A percentile compares a stretch with the other conserved stretches of the same genome.
phyloP scores from a whole-genome alignment of 2,329 filamentous ascomycete species.

The Aspergillus fumigatiaffinis region DNA sequence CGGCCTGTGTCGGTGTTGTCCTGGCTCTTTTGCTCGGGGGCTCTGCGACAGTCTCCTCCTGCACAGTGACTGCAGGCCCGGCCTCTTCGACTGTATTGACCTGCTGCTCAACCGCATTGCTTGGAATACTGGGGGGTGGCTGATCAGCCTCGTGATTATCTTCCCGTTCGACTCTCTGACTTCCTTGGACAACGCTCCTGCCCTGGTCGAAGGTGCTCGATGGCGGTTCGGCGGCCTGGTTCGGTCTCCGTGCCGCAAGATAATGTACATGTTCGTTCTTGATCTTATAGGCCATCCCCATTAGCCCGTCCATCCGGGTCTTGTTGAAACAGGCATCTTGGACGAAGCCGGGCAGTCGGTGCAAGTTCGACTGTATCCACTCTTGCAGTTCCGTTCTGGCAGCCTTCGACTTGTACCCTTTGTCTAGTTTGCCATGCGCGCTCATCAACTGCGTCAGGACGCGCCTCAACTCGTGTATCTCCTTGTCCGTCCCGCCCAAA shows the following conservation, averaged over 20 bases:
- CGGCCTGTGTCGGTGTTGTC: background rate
- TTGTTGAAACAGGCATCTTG: background rate
- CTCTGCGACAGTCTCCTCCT: background rate
- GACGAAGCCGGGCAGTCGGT: background rate
- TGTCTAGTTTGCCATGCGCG: background rate
- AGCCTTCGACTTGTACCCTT: background rate
- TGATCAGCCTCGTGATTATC: background rate
- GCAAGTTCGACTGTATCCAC: background rate
- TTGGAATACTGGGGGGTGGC: background rate
- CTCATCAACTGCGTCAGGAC: background rate
- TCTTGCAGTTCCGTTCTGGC: background rate
- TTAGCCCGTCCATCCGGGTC: conserved; percentile 1
- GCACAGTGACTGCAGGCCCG: background rate
- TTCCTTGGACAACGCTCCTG: background rate
- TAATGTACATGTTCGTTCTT: background rate
- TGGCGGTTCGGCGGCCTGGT: background rate
- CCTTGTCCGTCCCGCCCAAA: background rate
- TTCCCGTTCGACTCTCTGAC: background rate
- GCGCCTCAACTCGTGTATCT: background rate
- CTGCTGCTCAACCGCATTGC: background rate
- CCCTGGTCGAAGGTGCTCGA: background rate
- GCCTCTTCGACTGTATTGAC: background rate
- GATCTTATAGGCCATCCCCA: conserved; percentile 1
- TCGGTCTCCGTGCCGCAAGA: background rate
- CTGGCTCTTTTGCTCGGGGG: background rate